phyloP scores from a whole-genome alignment of 192 early-diverging fungal species.

The Rhizophagus prolifer region DNA sequence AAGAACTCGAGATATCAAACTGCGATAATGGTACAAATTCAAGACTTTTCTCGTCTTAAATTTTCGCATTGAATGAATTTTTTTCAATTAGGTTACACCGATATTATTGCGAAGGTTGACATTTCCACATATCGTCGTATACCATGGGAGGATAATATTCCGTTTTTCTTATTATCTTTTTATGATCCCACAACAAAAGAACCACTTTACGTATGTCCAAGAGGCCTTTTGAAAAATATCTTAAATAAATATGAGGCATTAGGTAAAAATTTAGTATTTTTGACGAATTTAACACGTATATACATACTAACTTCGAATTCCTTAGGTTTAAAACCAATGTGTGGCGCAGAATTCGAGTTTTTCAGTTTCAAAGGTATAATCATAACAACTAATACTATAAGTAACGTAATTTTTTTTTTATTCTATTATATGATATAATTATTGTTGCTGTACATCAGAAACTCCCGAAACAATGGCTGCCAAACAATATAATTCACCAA shows the following conservation, averaged over 20 bases:
- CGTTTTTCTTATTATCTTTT: conserved; percentile 73
- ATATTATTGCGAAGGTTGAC: conserved; percentile 46
- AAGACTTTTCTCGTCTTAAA: background rate
- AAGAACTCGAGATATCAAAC: conserved; percentile 42
- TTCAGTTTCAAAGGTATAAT: conserved; percentile 76
- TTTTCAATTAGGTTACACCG: background rate
- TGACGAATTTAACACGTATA: no score
- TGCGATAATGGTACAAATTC: conserved; percentile 37
- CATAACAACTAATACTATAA: background rate
- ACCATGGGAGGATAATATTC: conserved; percentile 73
- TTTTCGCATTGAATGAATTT: background rate
- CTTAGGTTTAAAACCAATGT: conserved; percentile 47
- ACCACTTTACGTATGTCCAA: conserved; percentile 64
- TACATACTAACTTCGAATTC: no score
- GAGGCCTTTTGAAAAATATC: conserved; percentile 53
- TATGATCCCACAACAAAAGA: conserved; percentile 54
- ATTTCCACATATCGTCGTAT: conserved; percentile 61
- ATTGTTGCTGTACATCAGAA: conserved; percentile 44
- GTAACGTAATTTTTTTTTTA: background rate
- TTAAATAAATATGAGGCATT: conserved; percentile 42
- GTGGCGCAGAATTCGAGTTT: conserved; percentile 73
- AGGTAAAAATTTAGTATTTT: background rate
- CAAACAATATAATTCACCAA: conserved; percentile 58
- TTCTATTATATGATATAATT: no score
- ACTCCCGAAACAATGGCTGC: conserved; percentile 61